phyloP scores from a whole-genome alignment of 495 filamentous ascomycete species.

The Penicillium canariense region DNA sequence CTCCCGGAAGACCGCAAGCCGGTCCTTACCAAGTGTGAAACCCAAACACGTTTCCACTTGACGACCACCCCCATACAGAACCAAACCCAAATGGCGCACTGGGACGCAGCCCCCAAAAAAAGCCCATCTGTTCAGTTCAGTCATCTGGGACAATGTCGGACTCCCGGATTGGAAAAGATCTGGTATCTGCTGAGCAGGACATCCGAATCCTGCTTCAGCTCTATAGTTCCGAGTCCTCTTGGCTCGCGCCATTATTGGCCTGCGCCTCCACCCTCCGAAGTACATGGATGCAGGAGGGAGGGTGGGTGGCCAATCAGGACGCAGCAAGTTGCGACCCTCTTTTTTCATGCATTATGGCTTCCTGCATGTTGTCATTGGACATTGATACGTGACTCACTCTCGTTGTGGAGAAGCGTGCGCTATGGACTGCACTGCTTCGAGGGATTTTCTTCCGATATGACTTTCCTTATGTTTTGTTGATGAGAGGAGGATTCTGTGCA shows the following conservation, averaged over 20 bases:
- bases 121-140: slow-evolving; percentile 5
- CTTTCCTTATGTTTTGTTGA: slow-evolving; percentile 10
- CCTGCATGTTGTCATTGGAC: slow-evolving; percentile 16
- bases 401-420: slow-evolving; percentile 11
- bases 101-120: slow-evolving; percentile 1
- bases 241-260: slow-evolving; percentile 17
- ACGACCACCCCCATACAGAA: slow-evolving; percentile 1
- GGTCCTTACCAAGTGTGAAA: slow-evolving; percentile 11
- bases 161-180: slow-evolving; percentile 14
- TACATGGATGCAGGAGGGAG: neutral
- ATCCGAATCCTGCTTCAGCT: neutral
- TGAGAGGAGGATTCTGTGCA: neutral
- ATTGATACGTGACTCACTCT: slow-evolving; percentile 20
- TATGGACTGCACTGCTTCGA: neutral
- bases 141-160: slow-evolving; percentile 5
- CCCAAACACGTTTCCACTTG: neutral
- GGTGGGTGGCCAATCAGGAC: slow-evolving; percentile 16
- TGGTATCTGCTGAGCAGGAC: slow-evolving; percentile 3
- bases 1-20: slow-evolving; percentile 11
- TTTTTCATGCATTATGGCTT: slow-evolving; percentile 17
- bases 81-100: slow-evolving; percentile 1
- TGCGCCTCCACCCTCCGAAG: neutral
- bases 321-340: neutral
- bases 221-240: slow-evolving; percentile 9
- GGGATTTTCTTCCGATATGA: neutral